Evolutionary conservation across 768 basidiomycete genomes (phyloP), one percentile per base, ranked within the genome.

Genomic region (Pleurotus salmoneostramineus): DNA sequence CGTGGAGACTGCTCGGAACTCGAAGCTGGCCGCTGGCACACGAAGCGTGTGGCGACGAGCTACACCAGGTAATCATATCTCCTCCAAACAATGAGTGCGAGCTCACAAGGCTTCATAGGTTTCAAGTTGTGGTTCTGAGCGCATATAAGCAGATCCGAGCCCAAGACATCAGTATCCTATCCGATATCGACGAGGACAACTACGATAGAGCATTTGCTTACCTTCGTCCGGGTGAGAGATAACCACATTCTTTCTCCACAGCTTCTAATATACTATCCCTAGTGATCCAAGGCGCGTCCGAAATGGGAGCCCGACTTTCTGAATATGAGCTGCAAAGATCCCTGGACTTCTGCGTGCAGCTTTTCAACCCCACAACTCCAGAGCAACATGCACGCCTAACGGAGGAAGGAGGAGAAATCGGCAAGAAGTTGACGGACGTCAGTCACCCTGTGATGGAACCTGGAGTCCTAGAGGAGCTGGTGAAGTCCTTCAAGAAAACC

Each of bases 251-350:
- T n/a, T 17, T n/a, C 44, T 14, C 5, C 50, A 35, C 8, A 12
- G 27, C 35, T 58, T 40, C 60, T 57, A 32, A 50, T 46, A 45
- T 21, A 6, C 2, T 44, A 32, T 36, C 15, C 33, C 1, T 58
- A 91, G 90, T 92, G 32, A 91, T 91, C 37, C 90, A 91, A 69
- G 90, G 90, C 5, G 86, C 85, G 45, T 85, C 85, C 0, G 90
- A 92, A 60, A 84, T 91, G 80, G 90, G 89, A 11, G 72, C 75
- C 34, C 82, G 79, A 12, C 77, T 91, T 35, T 89, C 87, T 2
- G 89, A 89, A 69, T 76, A 73, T 48, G 90, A 92, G 68, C 77
- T 92, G 0, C 86, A 90, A 61, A 83, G 77, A 57, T 87, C 90
- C 14, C 77, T 92, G 21, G 87, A 91, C 68, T 92, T 92, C 67